Percentiles rank a stretch among this genome's conserved stretches.
phyloP scores from a whole-genome alignment of 139 green algal genomes.

The Coccomyxa sp. region DNA sequence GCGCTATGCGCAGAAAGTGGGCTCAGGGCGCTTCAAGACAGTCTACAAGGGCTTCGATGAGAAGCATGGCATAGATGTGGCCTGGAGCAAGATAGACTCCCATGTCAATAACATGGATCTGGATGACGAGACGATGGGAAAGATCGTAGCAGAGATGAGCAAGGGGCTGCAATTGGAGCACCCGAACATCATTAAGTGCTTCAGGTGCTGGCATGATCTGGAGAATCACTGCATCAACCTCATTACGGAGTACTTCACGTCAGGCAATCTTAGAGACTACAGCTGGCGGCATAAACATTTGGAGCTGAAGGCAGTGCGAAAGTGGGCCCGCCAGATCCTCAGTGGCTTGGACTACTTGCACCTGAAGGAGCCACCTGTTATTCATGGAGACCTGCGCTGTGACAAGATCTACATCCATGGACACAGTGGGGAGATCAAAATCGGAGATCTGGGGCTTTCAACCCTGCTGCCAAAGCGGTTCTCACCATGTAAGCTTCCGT shows the following conservation, averaged over 20 bases:
- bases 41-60: constrained; percentile 80
- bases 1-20: constrained; percentile 66
- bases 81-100: constrained; percentile 82
- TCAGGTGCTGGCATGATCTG: constrained; percentile 71
- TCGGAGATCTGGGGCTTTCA: constrained; percentile 85
- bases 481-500: background rate
- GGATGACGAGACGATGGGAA: constrained; percentile 57
- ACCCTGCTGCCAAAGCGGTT: constrained; percentile 75
- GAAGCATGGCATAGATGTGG: constrained; percentile 82
- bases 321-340: constrained; percentile 82
- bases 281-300: constrained; percentile 29
- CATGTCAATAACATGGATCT: constrained; percentile 38
- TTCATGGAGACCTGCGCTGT: constrained; percentile 94
- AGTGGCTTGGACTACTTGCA: constrained; percentile 88
- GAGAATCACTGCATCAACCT: constrained; percentile 79
- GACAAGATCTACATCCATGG: constrained; percentile 93
- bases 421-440: constrained; percentile 90
- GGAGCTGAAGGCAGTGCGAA: constrained; percentile 83
- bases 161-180: constrained; percentile 79
- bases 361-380: constrained; percentile 78
- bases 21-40: constrained; percentile 78
- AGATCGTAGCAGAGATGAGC: constrained; percentile 70
- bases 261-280: constrained; percentile 85
- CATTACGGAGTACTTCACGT: constrained; percentile 93
- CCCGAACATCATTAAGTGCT: constrained; percentile 86